Base-by-base conservation (phyloP, 1,284 basidiomycete species). In the Inonotus obliquus region DNA sequence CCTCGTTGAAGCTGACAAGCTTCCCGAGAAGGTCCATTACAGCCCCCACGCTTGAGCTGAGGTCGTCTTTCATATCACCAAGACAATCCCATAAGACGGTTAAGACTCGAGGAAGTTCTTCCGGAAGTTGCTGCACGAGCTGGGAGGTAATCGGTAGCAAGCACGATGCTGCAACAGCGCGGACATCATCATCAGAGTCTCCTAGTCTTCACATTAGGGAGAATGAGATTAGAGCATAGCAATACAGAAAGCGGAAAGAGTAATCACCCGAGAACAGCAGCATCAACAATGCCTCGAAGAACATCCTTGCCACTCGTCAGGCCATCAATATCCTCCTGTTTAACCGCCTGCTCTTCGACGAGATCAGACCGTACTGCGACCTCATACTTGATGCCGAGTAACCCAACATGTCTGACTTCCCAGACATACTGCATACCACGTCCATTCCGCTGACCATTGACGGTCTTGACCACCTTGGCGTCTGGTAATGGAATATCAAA, bases 341-440 rank as follows among this genome's bases (percentile, higher is more conserved):
- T 67, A 9, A 60, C 66, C 1, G 65, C 66, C 10, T 65, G 67
- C 9, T 69, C 66, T 57, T 85, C 82, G 64, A 98, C 86, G 35
- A 97, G 75, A 71, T 97, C 94, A 58, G 81, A 84, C 67, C 95
- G 80, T 25, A 98, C 95, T 11, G 96, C 95, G 32, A 99, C 95
- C 73, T 98, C 93, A 73, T 99, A 99, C 76, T 97, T 98, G 73
- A 99, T 86, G 0, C 97, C 97, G 2, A 99, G 82, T 59, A 99
- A 76, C 35, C 97, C 97, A 2, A 97, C 96, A 76, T 99, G 97
- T 54, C 97, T 82, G 55, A 99, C 91, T 75, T 99, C 94, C 97
- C 97, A 99, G 4, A 96, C 85, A 74, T 97, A 94, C 48, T 78
- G 76, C 60, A 79, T 76, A 62, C 85, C 81, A 19, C 65, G 60